A percentile compares a stretch with the other conserved stretches of the same genome.
Evolutionary conservation across 2,329 filamentous ascomycete species (phyloP).

Genomic region (Sporothrix brasiliensis): DNA sequence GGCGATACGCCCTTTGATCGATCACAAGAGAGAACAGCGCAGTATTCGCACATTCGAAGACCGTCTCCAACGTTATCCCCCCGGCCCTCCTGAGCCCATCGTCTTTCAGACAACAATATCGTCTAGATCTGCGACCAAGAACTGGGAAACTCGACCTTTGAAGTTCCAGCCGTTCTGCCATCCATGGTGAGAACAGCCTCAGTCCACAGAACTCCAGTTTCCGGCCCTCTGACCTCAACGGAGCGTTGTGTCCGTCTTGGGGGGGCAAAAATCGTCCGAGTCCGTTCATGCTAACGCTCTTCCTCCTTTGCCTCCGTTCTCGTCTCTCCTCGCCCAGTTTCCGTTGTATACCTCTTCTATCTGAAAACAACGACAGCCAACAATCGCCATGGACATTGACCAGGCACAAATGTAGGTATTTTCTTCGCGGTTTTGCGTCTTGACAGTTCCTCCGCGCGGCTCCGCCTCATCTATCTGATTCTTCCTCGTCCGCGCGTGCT

Average conservation of each 20-base stretch:
- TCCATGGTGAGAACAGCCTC: background rate
- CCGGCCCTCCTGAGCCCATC: background rate
- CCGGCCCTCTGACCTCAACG: background rate
- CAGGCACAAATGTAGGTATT: slow-evolving; percentile 56
- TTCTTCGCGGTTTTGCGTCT: slow-evolving; percentile 25
- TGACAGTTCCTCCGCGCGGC: background rate
- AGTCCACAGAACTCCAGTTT: background rate
- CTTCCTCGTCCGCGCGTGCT: background rate
- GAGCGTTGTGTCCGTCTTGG: background rate
- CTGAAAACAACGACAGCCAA: background rate
- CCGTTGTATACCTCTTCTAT: slow-evolving; percentile 41
- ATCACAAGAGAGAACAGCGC: background rate
- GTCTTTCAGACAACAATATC: background rate
- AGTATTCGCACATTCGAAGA: background rate
- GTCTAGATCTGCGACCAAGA: background rate
- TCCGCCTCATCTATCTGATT: slow-evolving; percentile 26
- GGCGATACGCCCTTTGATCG: slow-evolving; percentile 8
- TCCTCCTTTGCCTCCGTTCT: slow-evolving; percentile 29
- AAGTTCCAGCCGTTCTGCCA: background rate
- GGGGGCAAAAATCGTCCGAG: slow-evolving; percentile 34
- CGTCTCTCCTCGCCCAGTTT: slow-evolving; percentile 40
- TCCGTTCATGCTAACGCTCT: slow-evolving; percentile 47
- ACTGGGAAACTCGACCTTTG: background rate
- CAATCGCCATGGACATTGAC: slow-evolving; percentile 54
- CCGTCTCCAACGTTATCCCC: background rate